These are phyloP conservation scores for Podaxis rugospora DNA, from an alignment of 768 basidiomycete species.

Conservation along the genomic window DNA sequence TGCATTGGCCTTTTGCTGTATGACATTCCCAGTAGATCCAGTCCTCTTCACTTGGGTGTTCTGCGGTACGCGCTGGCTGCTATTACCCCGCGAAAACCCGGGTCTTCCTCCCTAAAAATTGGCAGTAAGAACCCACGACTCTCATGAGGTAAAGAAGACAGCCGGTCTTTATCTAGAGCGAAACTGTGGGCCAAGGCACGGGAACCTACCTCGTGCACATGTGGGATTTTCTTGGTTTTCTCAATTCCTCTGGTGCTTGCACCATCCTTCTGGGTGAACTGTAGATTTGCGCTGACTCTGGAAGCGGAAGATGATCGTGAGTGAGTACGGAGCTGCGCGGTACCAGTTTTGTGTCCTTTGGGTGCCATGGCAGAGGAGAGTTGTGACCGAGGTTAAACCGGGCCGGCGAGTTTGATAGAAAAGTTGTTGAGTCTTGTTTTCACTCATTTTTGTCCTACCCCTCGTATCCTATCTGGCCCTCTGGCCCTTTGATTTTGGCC, in stretches of 20 bases:
- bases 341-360: conserved; percentile 43
- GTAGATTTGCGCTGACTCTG: conserved; percentile 55
- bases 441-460: not conserved
- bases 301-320: conserved; percentile 62
- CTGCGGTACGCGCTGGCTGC: conserved; percentile 26
- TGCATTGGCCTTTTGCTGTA: conserved; percentile 23
- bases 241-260: conserved; percentile 38
- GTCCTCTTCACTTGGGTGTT: conserved; percentile 25
- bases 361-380: conserved; percentile 35
- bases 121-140: conserved; percentile 16
- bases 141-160: conserved; percentile 17
- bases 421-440: conserved; percentile 8
- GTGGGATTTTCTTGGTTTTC: conserved; percentile 46
- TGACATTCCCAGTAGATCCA: conserved; percentile 19
- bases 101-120: conserved; percentile 21
- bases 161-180: conserved; percentile 13
- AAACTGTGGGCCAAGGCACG: conserved; percentile 9
- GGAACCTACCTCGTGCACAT: conserved; percentile 41
- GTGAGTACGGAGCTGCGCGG: conserved; percentile 52
- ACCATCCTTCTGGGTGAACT: conserved; percentile 65
- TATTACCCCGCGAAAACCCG: conserved; percentile 26
- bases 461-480: conserved; percentile 2
- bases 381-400: not conserved
- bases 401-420: not conserved
- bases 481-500: conserved; percentile 10